Evolutionary conservation across 805 yeast genomes (phyloP).

Genomic region (Metschnikowia lochheadii): DNA sequence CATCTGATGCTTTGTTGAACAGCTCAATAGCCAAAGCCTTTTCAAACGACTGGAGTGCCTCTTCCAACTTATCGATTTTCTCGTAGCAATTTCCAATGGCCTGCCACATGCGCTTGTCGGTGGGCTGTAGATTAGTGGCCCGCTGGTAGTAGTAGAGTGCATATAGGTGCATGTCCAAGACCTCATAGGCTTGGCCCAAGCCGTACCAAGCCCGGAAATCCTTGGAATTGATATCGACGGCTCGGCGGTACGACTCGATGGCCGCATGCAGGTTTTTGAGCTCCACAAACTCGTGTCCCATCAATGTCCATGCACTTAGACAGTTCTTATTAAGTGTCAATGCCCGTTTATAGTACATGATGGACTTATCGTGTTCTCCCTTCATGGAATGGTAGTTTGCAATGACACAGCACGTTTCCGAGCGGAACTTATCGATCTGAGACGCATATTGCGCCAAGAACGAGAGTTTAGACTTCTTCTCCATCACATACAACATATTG

Average conservation of each 20-base stretch:
- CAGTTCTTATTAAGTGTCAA: conserved; percentile 74
- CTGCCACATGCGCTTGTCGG: conserved; percentile 94
- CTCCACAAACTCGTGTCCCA: conserved; percentile 99
- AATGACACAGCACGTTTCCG: conserved; percentile 91
- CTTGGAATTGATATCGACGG: conserved; percentile 81
- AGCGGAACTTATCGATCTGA: conserved; percentile 77
- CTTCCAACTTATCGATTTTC: conserved; percentile 62
- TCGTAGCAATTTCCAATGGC: conserved; percentile 90
- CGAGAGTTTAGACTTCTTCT: conserved; percentile 77
- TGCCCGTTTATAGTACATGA: conserved; percentile 88
- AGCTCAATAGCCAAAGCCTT: conserved; percentile 64
- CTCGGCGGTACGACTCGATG: conserved; percentile 88
- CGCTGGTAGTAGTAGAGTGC: conserved; percentile 89
- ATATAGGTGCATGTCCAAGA: conserved; percentile 88
- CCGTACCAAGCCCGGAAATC: conserved; percentile 99
- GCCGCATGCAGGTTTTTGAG: conserved; percentile 96
- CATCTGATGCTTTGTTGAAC: conserved; percentile 18
- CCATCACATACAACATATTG: conserved; percentile 93
- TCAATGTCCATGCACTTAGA: conserved; percentile 91
- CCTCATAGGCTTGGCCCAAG: conserved; percentile 96
- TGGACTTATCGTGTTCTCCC: conserved; percentile 93
- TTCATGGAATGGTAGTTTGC: conserved; percentile 91
- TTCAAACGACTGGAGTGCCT: conserved; percentile 76
- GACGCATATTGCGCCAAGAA: conserved; percentile 82
- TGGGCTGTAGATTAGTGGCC: conserved; percentile 83